Conservation (phyloP, 2,329 filamentous ascomycete genomes). For the Alternaria alternata region DNA sequence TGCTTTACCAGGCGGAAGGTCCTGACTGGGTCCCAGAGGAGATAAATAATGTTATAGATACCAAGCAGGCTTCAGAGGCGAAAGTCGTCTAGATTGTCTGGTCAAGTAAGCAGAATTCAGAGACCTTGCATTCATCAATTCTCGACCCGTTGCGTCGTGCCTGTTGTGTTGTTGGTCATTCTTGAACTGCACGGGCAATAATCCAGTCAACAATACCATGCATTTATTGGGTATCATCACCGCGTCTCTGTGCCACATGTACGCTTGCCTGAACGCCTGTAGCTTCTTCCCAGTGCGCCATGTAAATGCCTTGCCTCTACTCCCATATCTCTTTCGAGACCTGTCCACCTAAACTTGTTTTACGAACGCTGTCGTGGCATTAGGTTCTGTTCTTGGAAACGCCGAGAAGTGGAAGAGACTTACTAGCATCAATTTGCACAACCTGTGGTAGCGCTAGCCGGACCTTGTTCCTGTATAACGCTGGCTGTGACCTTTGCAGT, state of each 20-base stretch:
- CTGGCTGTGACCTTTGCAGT: slow-evolving; percentile 78
- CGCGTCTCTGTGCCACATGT: neutral
- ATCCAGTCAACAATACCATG: slow-evolving; percentile 6
- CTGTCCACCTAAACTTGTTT: slow-evolving; percentile 18
- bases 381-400: neutral
- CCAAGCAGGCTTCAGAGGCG: neutral
- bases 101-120: neutral
- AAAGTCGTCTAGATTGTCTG: neutral
- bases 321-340: neutral
- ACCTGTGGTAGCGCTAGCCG: slow-evolving; percentile 85
- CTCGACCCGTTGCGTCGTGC: neutral
- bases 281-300: slow-evolving; percentile 6
- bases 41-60: neutral
- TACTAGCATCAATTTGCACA: slow-evolving; percentile 95
- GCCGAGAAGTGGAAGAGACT: slow-evolving; percentile 56
- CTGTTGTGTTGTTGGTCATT: neutral
- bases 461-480: slow-evolving; percentile 93
- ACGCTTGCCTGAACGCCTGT: slow-evolving; percentile 3
- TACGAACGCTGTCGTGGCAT: slow-evolving; percentile 16
- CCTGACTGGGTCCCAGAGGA: neutral
- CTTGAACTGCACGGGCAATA: neutral
- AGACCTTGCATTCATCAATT: neutral
- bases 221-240: slow-evolving; percentile 14
- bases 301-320: slow-evolving; percentile 1
- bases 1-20: slow-evolving; percentile 1